Conservation (phyloP, 257 asterid species). For the Ballota nigra region DNA sequence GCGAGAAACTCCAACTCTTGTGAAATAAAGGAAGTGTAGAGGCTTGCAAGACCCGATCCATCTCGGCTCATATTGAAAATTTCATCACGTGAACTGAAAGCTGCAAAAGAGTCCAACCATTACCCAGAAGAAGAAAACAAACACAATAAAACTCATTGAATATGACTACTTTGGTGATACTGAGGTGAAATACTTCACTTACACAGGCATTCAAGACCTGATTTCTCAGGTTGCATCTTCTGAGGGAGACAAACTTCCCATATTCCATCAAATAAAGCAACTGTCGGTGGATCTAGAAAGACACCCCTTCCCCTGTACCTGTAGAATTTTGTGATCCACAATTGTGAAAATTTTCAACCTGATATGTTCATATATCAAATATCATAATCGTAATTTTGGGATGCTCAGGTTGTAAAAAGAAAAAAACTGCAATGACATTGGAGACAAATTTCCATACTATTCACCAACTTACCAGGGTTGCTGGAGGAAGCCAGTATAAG, state of each 20-base stretch:
- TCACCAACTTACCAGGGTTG: constrained; percentile 79
- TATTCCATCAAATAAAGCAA: constrained; percentile 51
- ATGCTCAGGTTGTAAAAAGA: not conserved
- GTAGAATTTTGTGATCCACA: constrained; percentile 27
- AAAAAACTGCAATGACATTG: not conserved
- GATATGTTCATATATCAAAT: constrained; percentile 18
- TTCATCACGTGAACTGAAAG: constrained; percentile 65
- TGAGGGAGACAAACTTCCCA: constrained; percentile 80
- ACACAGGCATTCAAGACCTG: constrained; percentile 47
- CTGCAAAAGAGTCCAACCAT: constrained; percentile 41
- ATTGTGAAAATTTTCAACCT: constrained; percentile 7
- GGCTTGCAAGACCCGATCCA: constrained; percentile 51
- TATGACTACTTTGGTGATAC: not conserved
- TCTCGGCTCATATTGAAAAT: constrained; percentile 68
- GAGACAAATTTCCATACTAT: not conserved
- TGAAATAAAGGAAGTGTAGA: constrained; percentile 52
- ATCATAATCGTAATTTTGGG: not conserved
- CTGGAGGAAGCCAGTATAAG: constrained; percentile 93
- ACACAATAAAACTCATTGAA: constrained; percentile 13
- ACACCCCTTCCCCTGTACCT: constrained; percentile 95
- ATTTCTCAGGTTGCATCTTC: constrained; percentile 45
- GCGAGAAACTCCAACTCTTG: constrained; percentile 39
- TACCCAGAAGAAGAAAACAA: constrained; percentile 17
- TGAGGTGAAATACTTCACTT: constrained; percentile 32
- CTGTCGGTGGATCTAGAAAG: constrained; percentile 91